Evolutionary conservation across 2,329 filamentous ascomycete species (phyloP).

Genomic region (Kalmusia sp.): DNA sequence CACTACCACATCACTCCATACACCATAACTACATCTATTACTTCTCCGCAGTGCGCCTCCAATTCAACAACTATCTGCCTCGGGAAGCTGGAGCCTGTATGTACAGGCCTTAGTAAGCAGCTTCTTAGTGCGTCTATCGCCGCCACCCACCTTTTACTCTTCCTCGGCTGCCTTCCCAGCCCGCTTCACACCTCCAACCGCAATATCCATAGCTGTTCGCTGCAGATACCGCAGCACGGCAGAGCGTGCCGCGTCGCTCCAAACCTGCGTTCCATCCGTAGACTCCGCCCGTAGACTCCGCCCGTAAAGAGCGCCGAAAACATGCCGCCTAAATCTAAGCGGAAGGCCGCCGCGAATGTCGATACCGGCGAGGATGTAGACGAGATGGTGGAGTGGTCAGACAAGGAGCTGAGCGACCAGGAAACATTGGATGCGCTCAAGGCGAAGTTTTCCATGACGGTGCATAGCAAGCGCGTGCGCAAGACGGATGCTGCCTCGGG

Average conservation of each 20-base stretch:
- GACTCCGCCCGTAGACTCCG: constrained; percentile 30
- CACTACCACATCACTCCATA: no score
- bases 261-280: constrained; percentile 13
- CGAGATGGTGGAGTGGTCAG: constrained; percentile 41
- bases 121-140: no score
- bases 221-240: neutral
- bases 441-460: constrained; percentile 40
- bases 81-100: no score
- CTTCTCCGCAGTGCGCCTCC: no score
- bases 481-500: constrained; percentile 60
- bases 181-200: no score
- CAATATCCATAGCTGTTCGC: no score
- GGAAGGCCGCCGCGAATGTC: constrained; percentile 54
- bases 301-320: constrained; percentile 14
- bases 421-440: constrained; percentile 58
- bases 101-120: no score
- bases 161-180: no score
- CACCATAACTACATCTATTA: no score
- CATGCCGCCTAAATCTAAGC: constrained; percentile 54
- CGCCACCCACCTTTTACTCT: no score
- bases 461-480: constrained; percentile 15
- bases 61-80: no score
- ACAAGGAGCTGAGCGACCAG: constrained; percentile 52
- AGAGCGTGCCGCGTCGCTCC: no score
- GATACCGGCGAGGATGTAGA: constrained; percentile 65